These are phyloP conservation scores for Pogostemon cablin DNA, from an alignment of 257 asterid genomes.

Conservation along the genomic window DNA sequence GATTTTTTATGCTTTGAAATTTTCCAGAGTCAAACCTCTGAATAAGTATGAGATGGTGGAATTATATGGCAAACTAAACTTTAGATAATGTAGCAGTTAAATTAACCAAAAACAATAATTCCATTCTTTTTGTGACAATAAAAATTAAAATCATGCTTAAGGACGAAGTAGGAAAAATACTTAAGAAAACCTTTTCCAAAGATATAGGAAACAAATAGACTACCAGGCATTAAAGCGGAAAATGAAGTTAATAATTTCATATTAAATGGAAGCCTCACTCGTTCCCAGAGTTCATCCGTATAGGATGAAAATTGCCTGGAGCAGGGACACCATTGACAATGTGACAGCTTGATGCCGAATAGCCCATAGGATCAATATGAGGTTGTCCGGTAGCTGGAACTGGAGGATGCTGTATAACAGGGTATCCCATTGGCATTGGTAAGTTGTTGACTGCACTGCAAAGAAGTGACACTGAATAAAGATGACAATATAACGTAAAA, in stretches of 20 bases:
- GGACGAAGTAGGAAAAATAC: too few relatives aligned
- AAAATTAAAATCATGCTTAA: too few relatives aligned
- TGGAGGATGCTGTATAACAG: slow-evolving; percentile 75
- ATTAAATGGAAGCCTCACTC: slow-evolving; percentile 58
- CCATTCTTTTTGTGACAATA: too few relatives aligned
- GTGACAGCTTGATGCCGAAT: slow-evolving; percentile 64
- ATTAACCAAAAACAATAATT: too few relatives aligned
- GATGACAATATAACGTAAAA: slow-evolving; percentile 32
- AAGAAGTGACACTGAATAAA: slow-evolving; percentile 53
- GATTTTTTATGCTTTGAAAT: not conserved
- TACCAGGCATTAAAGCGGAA: not conserved
- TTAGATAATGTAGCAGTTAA: too few relatives aligned
- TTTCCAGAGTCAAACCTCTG: not conserved
- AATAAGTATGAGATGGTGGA: not conserved
- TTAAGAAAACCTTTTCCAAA: too few relatives aligned
- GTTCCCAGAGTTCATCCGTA: slow-evolving; percentile 81
- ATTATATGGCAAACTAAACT: not conserved
- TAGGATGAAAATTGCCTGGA: slow-evolving; percentile 76
- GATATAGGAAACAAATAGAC: too few relatives aligned
- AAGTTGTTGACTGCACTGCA: slow-evolving; percentile 90
- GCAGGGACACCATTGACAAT: slow-evolving; percentile 92
- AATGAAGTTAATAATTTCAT: slow-evolving; percentile 12
- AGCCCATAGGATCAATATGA: slow-evolving; percentile 76
- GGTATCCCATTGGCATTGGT: slow-evolving; percentile 95
- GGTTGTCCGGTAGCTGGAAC: slow-evolving; percentile 74